A percentile compares a stretch with the other conserved stretches of the same genome.
These are phyloP conservation scores for Tuber brumale DNA, from an alignment of 495 filamentous ascomycete genomes.

Conservation along the genomic window DNA sequence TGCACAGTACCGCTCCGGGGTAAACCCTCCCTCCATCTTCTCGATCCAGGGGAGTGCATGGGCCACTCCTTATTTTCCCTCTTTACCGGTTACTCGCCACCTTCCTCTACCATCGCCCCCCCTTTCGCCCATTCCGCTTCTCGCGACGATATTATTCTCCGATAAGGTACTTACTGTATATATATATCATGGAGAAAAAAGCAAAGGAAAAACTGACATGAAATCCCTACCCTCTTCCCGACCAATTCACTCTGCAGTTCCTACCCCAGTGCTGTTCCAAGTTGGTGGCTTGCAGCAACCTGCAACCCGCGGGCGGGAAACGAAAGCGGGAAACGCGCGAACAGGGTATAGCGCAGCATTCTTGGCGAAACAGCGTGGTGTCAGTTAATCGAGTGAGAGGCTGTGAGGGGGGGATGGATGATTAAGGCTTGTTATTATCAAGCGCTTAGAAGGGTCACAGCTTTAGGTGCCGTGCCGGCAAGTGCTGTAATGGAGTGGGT, in stretches of 20 bases:
- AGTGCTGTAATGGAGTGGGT: neutral
- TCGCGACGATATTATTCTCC: neutral
- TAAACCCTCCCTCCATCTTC: neutral
- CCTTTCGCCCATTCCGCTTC: conserved; percentile 4
- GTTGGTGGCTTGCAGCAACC: neutral
- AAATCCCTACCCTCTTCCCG: neutral
- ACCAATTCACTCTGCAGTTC: neutral
- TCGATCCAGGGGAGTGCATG: conserved; percentile 3
- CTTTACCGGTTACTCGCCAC: neutral
- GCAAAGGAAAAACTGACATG: neutral
- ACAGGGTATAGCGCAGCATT: neutral
- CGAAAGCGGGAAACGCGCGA: neutral
- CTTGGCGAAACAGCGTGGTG: neutral
- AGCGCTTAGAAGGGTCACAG: neutral
- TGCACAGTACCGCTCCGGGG: neutral
- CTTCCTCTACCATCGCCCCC: neutral
- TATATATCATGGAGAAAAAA: neutral
- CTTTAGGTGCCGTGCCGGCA: neutral
- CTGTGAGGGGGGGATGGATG: neutral
- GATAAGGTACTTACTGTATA: neutral
- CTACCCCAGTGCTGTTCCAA: neutral
- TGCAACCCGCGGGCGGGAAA: conserved; percentile 4
- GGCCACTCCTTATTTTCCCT: conserved; percentile 3
- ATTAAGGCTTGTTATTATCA: neutral
- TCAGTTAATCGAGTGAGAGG: neutral